Evolutionary conservation across 106 monocot species (phyloP).

Genomic region (Allium cepa): DNA sequence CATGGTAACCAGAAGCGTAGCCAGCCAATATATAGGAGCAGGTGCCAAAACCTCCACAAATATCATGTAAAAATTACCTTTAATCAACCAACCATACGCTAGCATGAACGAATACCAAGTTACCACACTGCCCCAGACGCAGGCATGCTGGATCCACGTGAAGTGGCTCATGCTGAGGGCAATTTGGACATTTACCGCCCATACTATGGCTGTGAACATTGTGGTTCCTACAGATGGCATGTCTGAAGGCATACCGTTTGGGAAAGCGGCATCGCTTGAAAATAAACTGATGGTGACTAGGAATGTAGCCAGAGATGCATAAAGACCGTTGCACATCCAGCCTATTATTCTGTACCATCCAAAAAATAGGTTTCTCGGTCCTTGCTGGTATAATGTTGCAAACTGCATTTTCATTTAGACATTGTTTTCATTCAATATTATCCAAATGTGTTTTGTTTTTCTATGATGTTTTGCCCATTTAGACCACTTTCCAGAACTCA

Average conservation of each 20-base stretch:
- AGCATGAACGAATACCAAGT: conserved; percentile 60
- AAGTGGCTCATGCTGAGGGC: conserved; percentile 63
- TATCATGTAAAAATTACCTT: conserved; percentile 18
- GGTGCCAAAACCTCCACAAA: conserved; percentile 39
- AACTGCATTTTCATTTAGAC: conserved; percentile 25
- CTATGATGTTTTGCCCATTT: no score
- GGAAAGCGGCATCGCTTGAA: conserved; percentile 23
- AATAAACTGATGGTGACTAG: conserved; percentile 35
- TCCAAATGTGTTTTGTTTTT: no score
- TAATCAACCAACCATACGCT: conserved; percentile 29
- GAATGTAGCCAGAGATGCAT: conserved; percentile 46
- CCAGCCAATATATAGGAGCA: conserved; percentile 39
- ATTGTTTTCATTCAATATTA: no score
- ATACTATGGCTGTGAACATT: conserved; percentile 65
- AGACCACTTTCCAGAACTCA: no score
- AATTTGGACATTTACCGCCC: conserved; percentile 65
- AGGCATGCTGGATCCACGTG: conserved; percentile 65
- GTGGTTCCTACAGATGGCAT: conserved; percentile 42
- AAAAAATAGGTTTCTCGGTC: conserved; percentile 61
- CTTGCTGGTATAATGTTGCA: conserved; percentile 75
- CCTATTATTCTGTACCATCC: conserved; percentile 58
- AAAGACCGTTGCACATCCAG: conserved; percentile 58
- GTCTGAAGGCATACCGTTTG: conserved; percentile 34
- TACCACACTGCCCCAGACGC: conserved; percentile 51
- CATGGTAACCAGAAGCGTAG: conserved; percentile 28